A percentile compares a stretch with the other conserved stretches of the same genome.
These are phyloP conservation scores for Ramularia collo-cygni DNA, from an alignment of 2,329 filamentous ascomycete genomes.

Conservation along the genomic window DNA sequence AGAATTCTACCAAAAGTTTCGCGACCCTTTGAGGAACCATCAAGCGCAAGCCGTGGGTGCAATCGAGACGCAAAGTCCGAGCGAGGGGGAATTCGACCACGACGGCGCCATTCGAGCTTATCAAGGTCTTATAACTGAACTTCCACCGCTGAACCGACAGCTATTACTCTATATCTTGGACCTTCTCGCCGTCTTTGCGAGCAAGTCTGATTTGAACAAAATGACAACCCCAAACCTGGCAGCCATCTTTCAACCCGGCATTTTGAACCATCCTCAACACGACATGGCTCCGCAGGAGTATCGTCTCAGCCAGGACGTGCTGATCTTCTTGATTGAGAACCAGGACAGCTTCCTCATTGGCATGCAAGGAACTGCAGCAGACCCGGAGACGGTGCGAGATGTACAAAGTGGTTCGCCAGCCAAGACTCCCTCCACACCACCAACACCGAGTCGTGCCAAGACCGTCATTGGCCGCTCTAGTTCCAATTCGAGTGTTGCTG, in stretches of 20 bases:
- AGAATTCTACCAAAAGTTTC: conserved; percentile 85
- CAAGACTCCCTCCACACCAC: conserved; percentile 41
- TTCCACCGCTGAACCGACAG: conserved; percentile 89
- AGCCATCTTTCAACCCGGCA: conserved; percentile 94
- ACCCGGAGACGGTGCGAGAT: conserved; percentile 65
- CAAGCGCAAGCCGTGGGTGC: conserved; percentile 64
- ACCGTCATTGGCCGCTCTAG: conserved; percentile 63
- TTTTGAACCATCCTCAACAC: conserved; percentile 87
- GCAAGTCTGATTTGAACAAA: conserved; percentile 91
- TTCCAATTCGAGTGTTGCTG: conserved; percentile 82
- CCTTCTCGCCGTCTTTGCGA: conserved; percentile 90
- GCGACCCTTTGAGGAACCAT: conserved; percentile 68
- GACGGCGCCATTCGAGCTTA: conserved; percentile 72
- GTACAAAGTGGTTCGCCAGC: conserved; percentile 61
- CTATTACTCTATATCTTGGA: conserved; percentile 93
- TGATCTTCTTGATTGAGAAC: conserved; percentile 97
- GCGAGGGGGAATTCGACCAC: conserved; percentile 67
- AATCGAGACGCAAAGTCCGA: conserved; percentile 55
- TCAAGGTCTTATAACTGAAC: conserved; percentile 82
- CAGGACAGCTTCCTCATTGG: conserved; percentile 97
- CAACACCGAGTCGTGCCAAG: conserved; percentile 41
- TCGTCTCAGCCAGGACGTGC: conserved; percentile 86
- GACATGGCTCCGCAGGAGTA: conserved; percentile 96
- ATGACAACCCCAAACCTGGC: conserved; percentile 94
- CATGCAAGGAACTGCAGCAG: conserved; percentile 98